Evolutionary conservation across 768 basidiomycete species (phyloP).

Genomic region (Crassisporium funariophilum): DNA sequence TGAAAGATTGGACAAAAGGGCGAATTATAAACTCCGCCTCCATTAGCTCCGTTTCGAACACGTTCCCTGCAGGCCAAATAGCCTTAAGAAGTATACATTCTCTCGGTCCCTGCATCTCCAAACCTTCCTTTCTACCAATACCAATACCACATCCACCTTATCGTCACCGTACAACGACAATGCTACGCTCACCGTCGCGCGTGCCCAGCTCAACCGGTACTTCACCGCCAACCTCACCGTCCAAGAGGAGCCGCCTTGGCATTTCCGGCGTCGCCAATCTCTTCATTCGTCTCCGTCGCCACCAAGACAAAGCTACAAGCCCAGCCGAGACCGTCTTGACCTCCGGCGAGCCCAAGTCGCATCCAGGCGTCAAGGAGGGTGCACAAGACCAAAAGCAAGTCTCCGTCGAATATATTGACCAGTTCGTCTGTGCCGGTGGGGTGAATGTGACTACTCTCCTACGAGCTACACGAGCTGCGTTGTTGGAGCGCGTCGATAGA

Average conservation of each 20-base stretch:
- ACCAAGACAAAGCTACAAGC: slow-evolving; percentile 22
- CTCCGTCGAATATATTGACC: slow-evolving; percentile 37
- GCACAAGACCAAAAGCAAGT: slow-evolving; percentile 25
- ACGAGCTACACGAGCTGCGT: slow-evolving; percentile 49
- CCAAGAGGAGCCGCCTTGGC: slow-evolving; percentile 27
- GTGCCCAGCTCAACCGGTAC: slow-evolving; percentile 10
- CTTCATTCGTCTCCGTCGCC: slow-evolving; percentile 55
- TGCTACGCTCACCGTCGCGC: slow-evolving; percentile 19
- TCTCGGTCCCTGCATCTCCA: too few relatives aligned
- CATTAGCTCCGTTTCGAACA: not conserved
- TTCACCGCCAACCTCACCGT: slow-evolving; percentile 6
- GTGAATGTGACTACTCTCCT: slow-evolving; percentile 64
- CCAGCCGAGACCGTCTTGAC: slow-evolving; percentile 30
- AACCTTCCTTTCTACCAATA: not conserved
- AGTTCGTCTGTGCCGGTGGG: slow-evolving; percentile 60
- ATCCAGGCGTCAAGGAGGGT: slow-evolving; percentile 34
- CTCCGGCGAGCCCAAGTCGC: slow-evolving; percentile 45
- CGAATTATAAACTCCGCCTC: not conserved
- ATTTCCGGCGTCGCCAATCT: slow-evolving; percentile 52
- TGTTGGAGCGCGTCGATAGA: slow-evolving; percentile 51
- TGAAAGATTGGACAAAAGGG: not conserved
- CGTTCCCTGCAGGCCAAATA: not conserved
- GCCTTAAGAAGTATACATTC: too few relatives aligned
- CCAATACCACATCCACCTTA: not conserved
- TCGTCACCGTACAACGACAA: too few relatives aligned